Base-by-base conservation (phyloP, 306 rosid genomes). In the Begonia loranthoides region DNA sequence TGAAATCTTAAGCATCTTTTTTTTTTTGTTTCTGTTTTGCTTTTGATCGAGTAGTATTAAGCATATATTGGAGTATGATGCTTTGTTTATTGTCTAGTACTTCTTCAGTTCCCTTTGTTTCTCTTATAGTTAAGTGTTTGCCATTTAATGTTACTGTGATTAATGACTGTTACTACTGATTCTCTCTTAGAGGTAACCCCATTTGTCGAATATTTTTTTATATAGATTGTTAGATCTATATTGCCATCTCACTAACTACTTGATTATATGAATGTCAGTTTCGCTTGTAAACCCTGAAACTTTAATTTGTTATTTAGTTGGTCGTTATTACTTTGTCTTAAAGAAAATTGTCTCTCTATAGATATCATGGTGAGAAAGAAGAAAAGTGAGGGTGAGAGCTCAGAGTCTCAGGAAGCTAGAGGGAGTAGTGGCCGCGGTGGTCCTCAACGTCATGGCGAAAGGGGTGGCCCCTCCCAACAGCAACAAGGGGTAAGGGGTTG, bases 281-380 rank as follows among this genome's bases (percentile, higher is more conserved):
- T 43, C 47, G 14, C n/a, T 43, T 3, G 47, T 43, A 2, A 43
- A n/a, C 15, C 2, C 9, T n/a, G 8, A 28, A 43, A n/a, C 47
- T 43, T 43, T 2, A 0, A 10, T 3, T 43, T 11, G 47, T n/a
- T n/a, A 2, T 43, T 43, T 43, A 10, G 14, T 12, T 43, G 15
- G 13, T 10, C 10, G 15, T 12, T 9, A n/a, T 43, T 1, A 28
- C 14, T 41, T 12, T 43, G 15, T 43, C 36, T 43, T 11, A n/a
- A 43, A 10, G 47, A 10, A 13, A 13, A 43, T 0, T 10, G 5
- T 43, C 47, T 43, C 47, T n/a, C 44, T 50, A 52, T 47, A 77
- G 93, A 57, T 9, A 59, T 62, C 40, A 92, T 92, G 96, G 87
- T 65, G 40, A 86, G 82, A 57, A 92, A 92, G 79, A 83, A 41